A percentile compares a stretch with the other conserved stretches of the same genome.
Evolutionary conservation across 495 filamentous ascomycete genomes (phyloP).

Genomic region (Penicillium dipodomyicola): DNA sequence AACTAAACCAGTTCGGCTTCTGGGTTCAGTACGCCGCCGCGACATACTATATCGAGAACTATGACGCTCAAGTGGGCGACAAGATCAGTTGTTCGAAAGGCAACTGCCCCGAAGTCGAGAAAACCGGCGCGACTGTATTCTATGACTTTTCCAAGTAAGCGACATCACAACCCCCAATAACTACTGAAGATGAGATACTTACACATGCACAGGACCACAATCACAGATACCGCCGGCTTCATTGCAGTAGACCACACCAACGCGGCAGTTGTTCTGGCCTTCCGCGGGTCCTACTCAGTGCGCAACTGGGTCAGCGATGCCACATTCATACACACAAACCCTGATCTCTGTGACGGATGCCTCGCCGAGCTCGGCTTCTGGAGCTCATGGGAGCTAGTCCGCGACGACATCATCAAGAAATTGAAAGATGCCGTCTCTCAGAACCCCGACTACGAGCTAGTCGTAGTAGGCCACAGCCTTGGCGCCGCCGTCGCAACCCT

Average conservation of each 20-base stretch:
- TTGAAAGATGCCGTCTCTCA: slow-evolving; percentile 30
- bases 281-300: slow-evolving; percentile 62
- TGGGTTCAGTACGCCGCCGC: slow-evolving; percentile 69
- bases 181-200: neutral
- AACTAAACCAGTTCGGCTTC: slow-evolving; percentile 54
- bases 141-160: slow-evolving; percentile 59
- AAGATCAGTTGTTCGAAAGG: slow-evolving; percentile 52
- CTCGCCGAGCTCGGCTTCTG: slow-evolving; percentile 53
- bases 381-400: slow-evolving; percentile 47
- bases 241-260: slow-evolving; percentile 60
- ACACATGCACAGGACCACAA: slow-evolving; percentile 40
- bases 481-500: slow-evolving; percentile 62
- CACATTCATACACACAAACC: slow-evolving; percentile 37
- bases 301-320: slow-evolving; percentile 65
- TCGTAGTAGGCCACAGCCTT: slow-evolving; percentile 62
- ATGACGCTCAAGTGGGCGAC: slow-evolving; percentile 37
- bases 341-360: slow-evolving; percentile 50
- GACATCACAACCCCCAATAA: neutral
- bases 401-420: slow-evolving; percentile 34
- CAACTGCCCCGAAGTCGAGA: slow-evolving; percentile 57
- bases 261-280: slow-evolving; percentile 58
- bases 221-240: slow-evolving; percentile 63
- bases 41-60: slow-evolving; percentile 59
- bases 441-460: slow-evolving; percentile 51
- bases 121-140: slow-evolving; percentile 50